These are phyloP conservation scores for Fusarium dimerum DNA, from an alignment of 2,329 filamentous ascomycete genomes.

Conservation along the genomic window DNA sequence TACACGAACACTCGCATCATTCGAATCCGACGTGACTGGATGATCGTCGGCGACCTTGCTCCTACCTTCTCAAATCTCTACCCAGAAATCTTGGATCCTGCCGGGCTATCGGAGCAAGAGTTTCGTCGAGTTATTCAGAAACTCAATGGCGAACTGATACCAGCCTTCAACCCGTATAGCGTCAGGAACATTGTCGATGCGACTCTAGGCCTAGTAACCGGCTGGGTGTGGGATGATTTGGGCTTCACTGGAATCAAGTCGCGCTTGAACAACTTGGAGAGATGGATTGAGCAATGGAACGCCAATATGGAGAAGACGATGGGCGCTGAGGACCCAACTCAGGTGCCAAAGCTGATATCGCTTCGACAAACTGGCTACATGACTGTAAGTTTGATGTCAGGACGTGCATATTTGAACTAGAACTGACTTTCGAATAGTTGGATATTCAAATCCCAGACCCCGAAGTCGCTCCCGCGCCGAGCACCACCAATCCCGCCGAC, in stretches of 20 bases:
- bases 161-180: slow-evolving; percentile 79
- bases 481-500: slow-evolving; percentile 41
- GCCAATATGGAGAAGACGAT: slow-evolving; percentile 60
- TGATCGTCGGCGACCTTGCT: slow-evolving; percentile 83
- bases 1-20: slow-evolving; percentile 84
- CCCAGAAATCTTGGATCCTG: slow-evolving; percentile 89
- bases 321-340: slow-evolving; percentile 50
- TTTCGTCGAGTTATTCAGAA: slow-evolving; percentile 81
- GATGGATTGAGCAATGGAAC: slow-evolving; percentile 89
- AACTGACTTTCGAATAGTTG: slow-evolving; percentile 49
- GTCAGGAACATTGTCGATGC: slow-evolving; percentile 78
- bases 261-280: slow-evolving; percentile 69
- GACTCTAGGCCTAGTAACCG: slow-evolving; percentile 76
- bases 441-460: slow-evolving; percentile 83
- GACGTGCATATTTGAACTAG: background rate
- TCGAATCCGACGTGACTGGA: slow-evolving; percentile 88
- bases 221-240: slow-evolving; percentile 93
- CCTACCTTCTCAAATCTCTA: slow-evolving; percentile 95
- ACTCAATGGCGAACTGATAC: slow-evolving; percentile 74
- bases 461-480: slow-evolving; percentile 60
- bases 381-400: slow-evolving; percentile 56
- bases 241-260: slow-evolving; percentile 76
- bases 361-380: slow-evolving; percentile 85
- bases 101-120: slow-evolving; percentile 78
- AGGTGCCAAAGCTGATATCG: slow-evolving; percentile 72